Conservation (phyloP, 2,329 filamentous ascomycete species). For the Venturia asperata region DNA sequence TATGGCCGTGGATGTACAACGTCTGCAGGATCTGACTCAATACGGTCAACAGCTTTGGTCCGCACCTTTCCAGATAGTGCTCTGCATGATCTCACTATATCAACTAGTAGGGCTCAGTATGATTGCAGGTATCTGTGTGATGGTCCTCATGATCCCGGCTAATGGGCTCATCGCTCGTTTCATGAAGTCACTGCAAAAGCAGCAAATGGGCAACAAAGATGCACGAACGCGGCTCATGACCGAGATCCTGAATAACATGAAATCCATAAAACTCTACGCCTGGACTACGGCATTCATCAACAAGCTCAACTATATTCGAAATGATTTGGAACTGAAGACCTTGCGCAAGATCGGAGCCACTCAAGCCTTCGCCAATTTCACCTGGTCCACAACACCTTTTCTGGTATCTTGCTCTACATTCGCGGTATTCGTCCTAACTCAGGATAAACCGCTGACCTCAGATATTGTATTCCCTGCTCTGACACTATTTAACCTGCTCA, state of each 20-base stretch:
- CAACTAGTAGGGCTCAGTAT: conserved; percentile 92
- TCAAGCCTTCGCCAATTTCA: conserved; percentile 92
- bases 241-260: conserved; percentile 99
- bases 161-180: conserved; percentile 86
- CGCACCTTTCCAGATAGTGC: conserved; percentile 88
- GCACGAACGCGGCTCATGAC: conserved; percentile 87
- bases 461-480: conserved; percentile 92
- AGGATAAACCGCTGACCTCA: conserved; percentile 73
- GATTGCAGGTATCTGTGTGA: conserved; percentile 88
- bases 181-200: conserved; percentile 91
- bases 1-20: conserved; percentile 97
- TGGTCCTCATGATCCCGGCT: conserved; percentile 95
- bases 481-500: conserved; percentile 91
- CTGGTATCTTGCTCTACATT: conserved; percentile 96
- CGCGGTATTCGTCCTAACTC: conserved; percentile 82
- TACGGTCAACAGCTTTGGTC: conserved; percentile 96
- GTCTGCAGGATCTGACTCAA: conserved; percentile 88
- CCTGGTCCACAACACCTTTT: conserved; percentile 96
- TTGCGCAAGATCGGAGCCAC: conserved; percentile 92
- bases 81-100: conserved; percentile 95
- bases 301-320: conserved; percentile 91
- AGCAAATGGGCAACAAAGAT: conserved; percentile 99
- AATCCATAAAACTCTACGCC: conserved; percentile 95
- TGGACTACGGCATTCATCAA: conserved; percentile 98
- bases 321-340: conserved; percentile 92